Evolutionary conservation across 2,329 filamentous ascomycete genomes (phyloP).

Genomic region (Stemphylium lycopersici): DNA sequence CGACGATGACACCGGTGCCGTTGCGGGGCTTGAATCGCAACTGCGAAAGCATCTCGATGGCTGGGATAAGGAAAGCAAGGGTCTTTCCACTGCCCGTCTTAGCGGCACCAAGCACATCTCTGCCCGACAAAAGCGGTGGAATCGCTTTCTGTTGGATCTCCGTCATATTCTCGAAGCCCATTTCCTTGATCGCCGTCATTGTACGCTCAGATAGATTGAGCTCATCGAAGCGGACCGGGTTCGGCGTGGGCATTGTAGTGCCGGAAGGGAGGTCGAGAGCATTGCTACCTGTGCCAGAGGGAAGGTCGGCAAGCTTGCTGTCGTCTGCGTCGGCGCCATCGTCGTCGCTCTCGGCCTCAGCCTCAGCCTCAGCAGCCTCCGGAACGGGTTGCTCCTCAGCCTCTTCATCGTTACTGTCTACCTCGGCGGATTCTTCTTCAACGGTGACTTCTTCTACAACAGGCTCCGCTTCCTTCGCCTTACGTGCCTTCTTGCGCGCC

Average conservation of each 20-base stretch:
- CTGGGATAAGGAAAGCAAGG: conserved; percentile 89
- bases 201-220: conserved; percentile 87
- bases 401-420: conserved; percentile 45
- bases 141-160: conserved; percentile 90
- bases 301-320: conserved; percentile 10
- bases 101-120: conserved; percentile 91
- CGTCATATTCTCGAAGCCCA: conserved; percentile 96
- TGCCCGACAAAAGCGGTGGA: conserved; percentile 81
- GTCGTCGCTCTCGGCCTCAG: conserved; percentile 34
- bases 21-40: conserved; percentile 95
- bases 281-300: conserved; percentile 23
- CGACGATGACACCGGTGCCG: conserved; percentile 81
- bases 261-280: conserved; percentile 59
- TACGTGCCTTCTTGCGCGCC: conserved; percentile 45
- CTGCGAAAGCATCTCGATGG: conserved; percentile 88
- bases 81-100: conserved; percentile 98
- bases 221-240: conserved; percentile 75
- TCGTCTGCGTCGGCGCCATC: conserved; percentile 33
- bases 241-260: conserved; percentile 64
- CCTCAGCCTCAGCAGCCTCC: conserved; percentile 34
- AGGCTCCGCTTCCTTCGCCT: conserved; percentile 47
- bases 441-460: conserved; percentile 34
- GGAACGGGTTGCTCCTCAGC: conserved; percentile 39
- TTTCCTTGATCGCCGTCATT: conserved; percentile 83
- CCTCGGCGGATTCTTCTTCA: conserved; percentile 30